phyloP scores from a whole-genome alignment of 345 rosid genomes.

The Aegle marmelos region DNA sequence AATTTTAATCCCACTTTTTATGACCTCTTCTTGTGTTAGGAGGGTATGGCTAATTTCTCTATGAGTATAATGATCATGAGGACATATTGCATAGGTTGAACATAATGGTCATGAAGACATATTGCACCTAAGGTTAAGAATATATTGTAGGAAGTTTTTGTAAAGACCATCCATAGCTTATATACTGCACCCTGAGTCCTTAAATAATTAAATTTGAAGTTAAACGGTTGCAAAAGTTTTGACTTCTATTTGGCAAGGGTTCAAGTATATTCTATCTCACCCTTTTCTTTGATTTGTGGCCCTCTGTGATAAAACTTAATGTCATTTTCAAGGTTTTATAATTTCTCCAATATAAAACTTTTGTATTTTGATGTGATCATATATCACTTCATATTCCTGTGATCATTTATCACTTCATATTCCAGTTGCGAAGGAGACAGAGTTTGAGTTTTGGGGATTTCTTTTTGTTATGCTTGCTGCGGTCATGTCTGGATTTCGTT shows the following conservation, averaged over 20 bases:
- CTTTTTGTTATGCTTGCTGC: conserved; percentile 97
- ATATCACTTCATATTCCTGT: no score
- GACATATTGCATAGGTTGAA: no score
- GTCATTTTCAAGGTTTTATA: not conserved
- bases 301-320: not conserved
- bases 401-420: no score
- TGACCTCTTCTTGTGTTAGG: not conserved
- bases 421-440: conserved; percentile 94
- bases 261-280: not conserved
- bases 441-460: conserved; percentile 97
- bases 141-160: no score
- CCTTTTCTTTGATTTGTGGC: not conserved
- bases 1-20: not conserved
- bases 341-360: not conserved
- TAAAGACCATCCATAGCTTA: no score
- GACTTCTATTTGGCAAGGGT: not conserved
- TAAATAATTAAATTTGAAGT: no score
- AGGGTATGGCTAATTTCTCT: not conserved
- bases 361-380: not conserved
- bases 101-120: no score
- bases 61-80: not conserved
- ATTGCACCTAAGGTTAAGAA: no score
- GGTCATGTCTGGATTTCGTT: conserved; percentile 99
- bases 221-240: not conserved
- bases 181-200: no score